Evolutionary conservation across 78 protist species (phyloP), one percentile per base, ranked within the genome.

Genomic region (Speleostelium caveatum): DNA sequence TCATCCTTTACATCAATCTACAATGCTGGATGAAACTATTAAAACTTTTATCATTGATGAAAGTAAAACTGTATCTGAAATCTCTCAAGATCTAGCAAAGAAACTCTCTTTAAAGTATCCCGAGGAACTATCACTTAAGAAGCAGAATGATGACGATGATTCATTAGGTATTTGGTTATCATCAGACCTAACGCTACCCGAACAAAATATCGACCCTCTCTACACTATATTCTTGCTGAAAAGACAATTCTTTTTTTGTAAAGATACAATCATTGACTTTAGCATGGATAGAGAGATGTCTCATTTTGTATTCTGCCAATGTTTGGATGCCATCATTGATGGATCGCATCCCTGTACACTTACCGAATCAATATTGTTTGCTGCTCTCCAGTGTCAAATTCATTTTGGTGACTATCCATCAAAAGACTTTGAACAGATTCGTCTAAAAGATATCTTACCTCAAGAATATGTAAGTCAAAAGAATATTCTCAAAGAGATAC

Each of bases 381-480:
- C 96, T 2, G 94, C 96, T 33, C 42, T 91, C 22, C 96, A 86
- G 35, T 75, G 92, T 28, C 97, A 96, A 71, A 75, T 91, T 45
- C 56, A 72, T 30, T 49, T 76, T 35, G 96, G 96, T 30, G 88
- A 95, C 41, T 89, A 92, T 62, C 41, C 33, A 3, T 63, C 86
- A 17, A 69, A 63, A 56, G 75, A 79, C 2, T 24, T 58, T 22
- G 87, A 79, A 5, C 60, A 79, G 2, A 63, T 73, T 24, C 41
- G 79, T 26, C 45, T 69, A 3, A 56, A 45, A 32, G 94, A 88
- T 60, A 73, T 59, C 51, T 77, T 88, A 26, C 94, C 94, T 1
- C 32, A 49, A 17, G 94, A 88, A 30, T 88, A 75, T 33, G 42
- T 67, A 5, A 30, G 55, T 10, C 78, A 62, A 61, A 61, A 73